Evolutionary conservation across 257 asterid genomes (phyloP).

Genomic region (Leptodermis oblonga): DNA sequence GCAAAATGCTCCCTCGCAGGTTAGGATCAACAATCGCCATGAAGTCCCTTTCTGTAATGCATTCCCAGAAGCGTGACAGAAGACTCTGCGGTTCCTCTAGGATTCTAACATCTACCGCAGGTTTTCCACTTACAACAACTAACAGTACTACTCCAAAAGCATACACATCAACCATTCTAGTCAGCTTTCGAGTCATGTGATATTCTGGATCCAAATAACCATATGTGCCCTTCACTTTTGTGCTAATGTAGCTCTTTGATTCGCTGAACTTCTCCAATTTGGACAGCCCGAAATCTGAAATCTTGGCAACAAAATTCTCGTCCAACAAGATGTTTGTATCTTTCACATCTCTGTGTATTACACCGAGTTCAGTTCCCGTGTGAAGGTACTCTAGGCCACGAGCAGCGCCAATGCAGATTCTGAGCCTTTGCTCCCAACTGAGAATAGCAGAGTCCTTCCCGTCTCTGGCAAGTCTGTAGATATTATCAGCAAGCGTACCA

Average conservation of each 20-base stretch:
- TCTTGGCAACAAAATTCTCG: conserved; percentile 16
- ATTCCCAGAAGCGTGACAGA: conserved; percentile 7
- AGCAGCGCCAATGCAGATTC: conserved; percentile 28
- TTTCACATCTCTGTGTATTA: conserved; percentile 27
- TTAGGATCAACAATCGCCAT: not conserved
- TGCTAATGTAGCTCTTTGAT: conserved; percentile 4
- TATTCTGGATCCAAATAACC: conserved; percentile 28
- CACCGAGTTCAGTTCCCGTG: conserved; percentile 12
- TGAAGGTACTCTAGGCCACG: conserved; percentile 24
- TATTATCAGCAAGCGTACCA: conserved; percentile 25
- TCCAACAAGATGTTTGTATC: conserved; percentile 24
- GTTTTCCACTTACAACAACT: conserved; percentile 23
- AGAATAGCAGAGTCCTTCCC: conserved; percentile 8
- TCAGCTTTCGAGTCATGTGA: conserved; percentile 2
- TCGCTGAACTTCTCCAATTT: conserved; percentile 7
- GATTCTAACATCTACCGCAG: conserved; percentile 5
- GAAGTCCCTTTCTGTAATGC: conserved; percentile 2
- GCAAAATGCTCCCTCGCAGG: not conserved
- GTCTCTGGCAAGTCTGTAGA: conserved; percentile 3
- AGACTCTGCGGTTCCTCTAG: conserved; percentile 8
- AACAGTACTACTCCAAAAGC: conserved; percentile 25
- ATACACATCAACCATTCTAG: conserved; percentile 19
- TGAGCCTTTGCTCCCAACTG: conserved; percentile 22
- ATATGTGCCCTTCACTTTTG: conserved; percentile 16
- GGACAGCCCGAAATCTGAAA: conserved; percentile 27